Conservation (phyloP, 176 grass and related monocot species). For the Carex kokanica region DNA sequence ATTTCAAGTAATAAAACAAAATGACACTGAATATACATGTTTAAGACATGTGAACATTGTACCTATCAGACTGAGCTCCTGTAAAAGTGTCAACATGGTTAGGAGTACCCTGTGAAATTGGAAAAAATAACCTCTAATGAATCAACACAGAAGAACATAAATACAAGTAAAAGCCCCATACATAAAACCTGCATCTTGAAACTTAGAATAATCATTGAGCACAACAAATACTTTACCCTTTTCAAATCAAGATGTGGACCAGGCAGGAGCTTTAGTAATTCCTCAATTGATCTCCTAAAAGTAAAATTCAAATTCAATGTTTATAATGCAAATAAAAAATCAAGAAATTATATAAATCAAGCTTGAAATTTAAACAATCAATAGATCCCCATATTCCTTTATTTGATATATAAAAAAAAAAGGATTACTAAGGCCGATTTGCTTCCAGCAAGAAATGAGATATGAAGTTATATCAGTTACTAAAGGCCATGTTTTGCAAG, state of each 20-base stretch:
- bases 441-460: background rate
- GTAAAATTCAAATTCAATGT: background rate
- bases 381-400: background rate
- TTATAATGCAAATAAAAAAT: background rate
- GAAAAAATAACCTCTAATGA: background rate
- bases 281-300: conserved; percentile 91
- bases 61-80: conserved; percentile 66
- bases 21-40: conserved; percentile 1
- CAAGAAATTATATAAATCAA: background rate
- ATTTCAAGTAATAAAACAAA: background rate
- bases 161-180: background rate
- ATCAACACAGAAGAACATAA: background rate
- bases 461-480: background rate
- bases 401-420: background rate
- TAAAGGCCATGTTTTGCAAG: background rate
- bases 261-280: conserved; percentile 74
- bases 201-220: conserved; percentile 4
- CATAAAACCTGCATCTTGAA: background rate
- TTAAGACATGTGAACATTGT: conserved; percentile 16
- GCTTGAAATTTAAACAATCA: background rate
- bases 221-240: conserved; percentile 38
- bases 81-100: conserved; percentile 29
- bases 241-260: conserved; percentile 93
- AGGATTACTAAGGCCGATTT: background rate
- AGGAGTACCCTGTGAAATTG: conserved; percentile 14